Conservation (phyloP, 2,329 filamentous ascomycete species). For the Exophiala bonariae region DNA sequence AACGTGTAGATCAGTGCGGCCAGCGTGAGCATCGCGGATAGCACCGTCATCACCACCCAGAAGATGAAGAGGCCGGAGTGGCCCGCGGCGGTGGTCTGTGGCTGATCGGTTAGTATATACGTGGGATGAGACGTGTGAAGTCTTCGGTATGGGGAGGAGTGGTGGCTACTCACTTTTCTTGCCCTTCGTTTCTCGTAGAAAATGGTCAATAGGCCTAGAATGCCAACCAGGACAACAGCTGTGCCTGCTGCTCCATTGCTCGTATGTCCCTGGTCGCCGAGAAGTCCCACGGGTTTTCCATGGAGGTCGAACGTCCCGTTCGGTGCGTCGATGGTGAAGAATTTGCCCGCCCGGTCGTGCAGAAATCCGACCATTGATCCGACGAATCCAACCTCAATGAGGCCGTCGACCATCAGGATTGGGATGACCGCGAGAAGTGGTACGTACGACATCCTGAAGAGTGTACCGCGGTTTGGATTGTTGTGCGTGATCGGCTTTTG, state of each 20-base stretch:
- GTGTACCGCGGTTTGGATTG: background rate
- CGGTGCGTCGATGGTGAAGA: slow-evolving; percentile 23
- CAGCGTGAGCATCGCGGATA: slow-evolving; percentile 22
- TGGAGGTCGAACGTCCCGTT: slow-evolving; percentile 22
- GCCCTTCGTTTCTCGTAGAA: slow-evolving; percentile 17
- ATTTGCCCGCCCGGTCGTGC: slow-evolving; percentile 24
- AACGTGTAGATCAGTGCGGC: slow-evolving; percentile 27
- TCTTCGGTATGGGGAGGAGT: background rate
- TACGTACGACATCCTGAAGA: background rate
- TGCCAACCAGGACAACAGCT: slow-evolving; percentile 24
- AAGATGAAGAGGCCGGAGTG: slow-evolving; percentile 18
- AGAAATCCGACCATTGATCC: slow-evolving; percentile 27
- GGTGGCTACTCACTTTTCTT: slow-evolving; percentile 12
- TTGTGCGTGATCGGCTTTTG: no score
- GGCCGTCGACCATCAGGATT: slow-evolving; percentile 20
- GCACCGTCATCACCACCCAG: slow-evolving; percentile 23
- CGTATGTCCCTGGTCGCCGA: slow-evolving; percentile 26
- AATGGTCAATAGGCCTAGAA: slow-evolving; percentile 21
- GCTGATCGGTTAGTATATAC: background rate
- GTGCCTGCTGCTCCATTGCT: slow-evolving; percentile 29
- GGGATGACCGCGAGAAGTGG: slow-evolving; percentile 6
- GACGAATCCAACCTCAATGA: slow-evolving; percentile 26
- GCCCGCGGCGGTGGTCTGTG: slow-evolving; percentile 8
- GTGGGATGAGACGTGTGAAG: background rate
- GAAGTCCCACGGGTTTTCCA: slow-evolving; percentile 19